phyloP scores from a whole-genome alignment of 192 early-diverging fungal species.

The Rhizophagus clarus region DNA sequence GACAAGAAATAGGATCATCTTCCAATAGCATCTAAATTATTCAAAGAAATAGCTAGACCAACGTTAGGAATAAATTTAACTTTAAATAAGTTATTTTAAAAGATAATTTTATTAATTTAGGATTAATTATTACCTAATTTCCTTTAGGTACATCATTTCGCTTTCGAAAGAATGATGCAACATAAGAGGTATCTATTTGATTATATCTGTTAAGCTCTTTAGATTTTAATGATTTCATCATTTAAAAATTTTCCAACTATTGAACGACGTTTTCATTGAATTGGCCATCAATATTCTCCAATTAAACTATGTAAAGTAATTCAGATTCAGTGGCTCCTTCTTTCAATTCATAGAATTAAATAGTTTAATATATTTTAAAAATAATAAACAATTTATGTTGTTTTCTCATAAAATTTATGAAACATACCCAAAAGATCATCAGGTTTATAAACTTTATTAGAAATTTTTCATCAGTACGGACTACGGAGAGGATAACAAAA shows the following conservation, averaged over 20 bases:
- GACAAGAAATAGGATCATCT: conserved; percentile 43
- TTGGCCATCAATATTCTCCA: conserved; percentile 30
- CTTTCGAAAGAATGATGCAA: not conserved
- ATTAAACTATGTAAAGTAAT: conserved; percentile 33
- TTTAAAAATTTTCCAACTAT: conserved; percentile 17
- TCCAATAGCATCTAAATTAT: conserved; percentile 10
- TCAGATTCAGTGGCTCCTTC: not conserved
- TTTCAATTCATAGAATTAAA: conserved; percentile 38
- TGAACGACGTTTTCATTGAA: conserved; percentile 12
- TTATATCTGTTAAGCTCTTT: not conserved
- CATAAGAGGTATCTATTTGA: conserved; percentile 15
- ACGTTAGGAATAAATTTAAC: conserved; percentile 43
- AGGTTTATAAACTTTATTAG: conserved; percentile 31
- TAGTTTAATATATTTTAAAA: conserved; percentile 40
- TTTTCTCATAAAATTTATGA: conserved; percentile 25
- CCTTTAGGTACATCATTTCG: not conserved
- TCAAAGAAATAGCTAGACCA: conserved; percentile 36
- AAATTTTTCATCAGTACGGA: conserved; percentile 15
- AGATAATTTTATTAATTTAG: conserved; percentile 32
- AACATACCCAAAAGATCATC: conserved; percentile 36
- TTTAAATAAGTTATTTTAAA: conserved; percentile 27
- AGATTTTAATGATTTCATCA: conserved; percentile 2
- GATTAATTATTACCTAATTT: conserved; percentile 27
- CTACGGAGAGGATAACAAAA: conserved; percentile 47
- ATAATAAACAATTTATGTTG: conserved; percentile 37